Evolutionary conservation across 2,329 filamentous ascomycete species (phyloP).

Genomic region (Trichoderma afroharzianum): DNA sequence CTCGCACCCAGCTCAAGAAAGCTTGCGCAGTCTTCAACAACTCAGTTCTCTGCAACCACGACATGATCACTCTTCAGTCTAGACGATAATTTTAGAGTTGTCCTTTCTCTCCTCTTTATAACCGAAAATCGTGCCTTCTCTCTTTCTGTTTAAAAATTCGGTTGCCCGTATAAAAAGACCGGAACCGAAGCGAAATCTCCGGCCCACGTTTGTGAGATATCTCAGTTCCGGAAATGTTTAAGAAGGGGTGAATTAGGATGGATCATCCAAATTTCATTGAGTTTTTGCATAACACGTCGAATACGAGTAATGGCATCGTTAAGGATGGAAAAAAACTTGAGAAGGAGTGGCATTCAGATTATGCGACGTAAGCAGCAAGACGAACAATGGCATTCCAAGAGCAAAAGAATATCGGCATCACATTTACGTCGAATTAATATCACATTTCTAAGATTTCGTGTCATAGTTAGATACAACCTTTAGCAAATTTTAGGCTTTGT

Average conservation of each 20-base stretch:
- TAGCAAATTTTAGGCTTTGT: conserved; percentile 66
- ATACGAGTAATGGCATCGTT: neutral
- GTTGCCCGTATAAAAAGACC: neutral
- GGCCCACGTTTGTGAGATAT: neutral
- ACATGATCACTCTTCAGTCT: neutral
- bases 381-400: neutral
- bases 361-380: neutral
- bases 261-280: neutral
- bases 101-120: no score
- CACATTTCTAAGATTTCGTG: neutral
- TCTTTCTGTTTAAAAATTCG: no score
- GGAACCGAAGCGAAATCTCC: neutral
- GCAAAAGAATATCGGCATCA: neutral
- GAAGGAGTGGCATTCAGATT: neutral
- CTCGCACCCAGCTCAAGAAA: neutral
- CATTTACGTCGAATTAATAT: neutral
- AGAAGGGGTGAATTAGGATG: neutral
- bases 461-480: conserved; percentile 31
- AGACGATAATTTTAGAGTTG: neutral
- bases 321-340: neutral
- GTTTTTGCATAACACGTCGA: neutral
- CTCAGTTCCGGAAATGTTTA: neutral
- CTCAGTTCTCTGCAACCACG: neutral
- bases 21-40: neutral
- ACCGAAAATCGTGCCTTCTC: neutral